Evolutionary conservation across 2,329 filamentous ascomycete genomes (phyloP).

Genomic region (Penicillium sp.): DNA sequence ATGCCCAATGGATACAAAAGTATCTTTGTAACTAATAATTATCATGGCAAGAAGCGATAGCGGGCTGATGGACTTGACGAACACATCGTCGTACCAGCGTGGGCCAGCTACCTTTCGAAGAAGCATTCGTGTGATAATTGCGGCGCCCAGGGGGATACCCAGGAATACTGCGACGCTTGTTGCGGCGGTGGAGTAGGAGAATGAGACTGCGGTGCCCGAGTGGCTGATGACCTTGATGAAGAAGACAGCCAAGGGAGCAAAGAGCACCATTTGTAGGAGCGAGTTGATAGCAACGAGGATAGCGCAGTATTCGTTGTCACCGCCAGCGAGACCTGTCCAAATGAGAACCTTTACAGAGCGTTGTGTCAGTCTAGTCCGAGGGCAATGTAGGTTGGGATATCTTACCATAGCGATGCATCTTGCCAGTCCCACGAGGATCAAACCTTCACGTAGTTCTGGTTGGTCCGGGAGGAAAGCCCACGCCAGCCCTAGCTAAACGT

Average conservation of each 20-base stretch:
- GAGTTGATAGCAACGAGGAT: constrained; percentile 76
- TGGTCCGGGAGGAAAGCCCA: constrained; percentile 58
- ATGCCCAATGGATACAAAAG: no score
- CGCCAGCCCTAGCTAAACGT: constrained; percentile 41
- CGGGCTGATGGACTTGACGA: constrained; percentile 64
- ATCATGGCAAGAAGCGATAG: constrained; percentile 80
- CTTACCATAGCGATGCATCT: constrained; percentile 84
- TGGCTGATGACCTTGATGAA: constrained; percentile 70
- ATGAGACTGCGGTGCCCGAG: constrained; percentile 36
- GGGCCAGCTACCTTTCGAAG: constrained; percentile 59
- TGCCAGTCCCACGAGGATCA: constrained; percentile 81
- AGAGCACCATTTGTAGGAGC: constrained; percentile 71
- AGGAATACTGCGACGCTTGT: constrained; percentile 82
- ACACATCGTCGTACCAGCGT: constrained; percentile 58
- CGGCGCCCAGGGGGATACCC: constrained; percentile 78
- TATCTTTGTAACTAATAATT: no score
- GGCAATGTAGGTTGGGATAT: no score
- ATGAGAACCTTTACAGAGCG: constrained; percentile 57
- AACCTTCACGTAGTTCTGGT: constrained; percentile 57
- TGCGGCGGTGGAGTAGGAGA: constrained; percentile 69
- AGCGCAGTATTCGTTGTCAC: constrained; percentile 80
- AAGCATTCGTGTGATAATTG: constrained; percentile 69
- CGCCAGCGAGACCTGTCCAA: constrained; percentile 76
- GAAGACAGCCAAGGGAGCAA: constrained; percentile 67
- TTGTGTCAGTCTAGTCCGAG: not conserved